phyloP scores from a whole-genome alignment of 148 eudicot species.

The Rhododendron mucronatum region DNA sequence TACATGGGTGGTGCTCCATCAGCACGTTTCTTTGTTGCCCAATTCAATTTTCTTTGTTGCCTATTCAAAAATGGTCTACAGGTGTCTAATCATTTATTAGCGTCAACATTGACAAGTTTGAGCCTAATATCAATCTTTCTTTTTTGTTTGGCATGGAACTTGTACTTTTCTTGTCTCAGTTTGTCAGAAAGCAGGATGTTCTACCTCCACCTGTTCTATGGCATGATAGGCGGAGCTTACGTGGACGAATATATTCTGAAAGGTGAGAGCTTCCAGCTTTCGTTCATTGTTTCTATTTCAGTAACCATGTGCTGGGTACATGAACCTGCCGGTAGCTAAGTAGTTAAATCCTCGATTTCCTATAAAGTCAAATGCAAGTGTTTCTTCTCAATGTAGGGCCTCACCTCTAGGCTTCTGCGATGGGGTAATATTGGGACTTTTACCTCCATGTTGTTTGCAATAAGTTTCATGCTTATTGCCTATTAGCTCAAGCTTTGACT shows the following conservation, averaged over 20 bases:
- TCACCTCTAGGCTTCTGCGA: background rate
- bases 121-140: background rate
- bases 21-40: background rate
- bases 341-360: background rate
- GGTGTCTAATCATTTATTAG: background rate
- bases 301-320: background rate
- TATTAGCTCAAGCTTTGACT: background rate
- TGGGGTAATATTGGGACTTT: background rate
- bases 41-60: background rate
- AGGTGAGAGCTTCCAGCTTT: slow-evolving; percentile 13
- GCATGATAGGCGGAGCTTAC: slow-evolving; percentile 20
- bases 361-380: background rate
- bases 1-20: background rate
- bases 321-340: background rate
- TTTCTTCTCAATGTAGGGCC: background rate
- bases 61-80: background rate
- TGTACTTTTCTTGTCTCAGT: slow-evolving; percentile 16
- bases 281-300: background rate
- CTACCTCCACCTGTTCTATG: slow-evolving; percentile 18
- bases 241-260: slow-evolving; percentile 5
- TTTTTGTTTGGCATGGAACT: background rate
- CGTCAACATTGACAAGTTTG: background rate
- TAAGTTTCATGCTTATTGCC: background rate
- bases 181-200: slow-evolving; percentile 15
- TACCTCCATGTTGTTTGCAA: background rate